Base-by-base conservation (phyloP, 768 basidiomycete genomes). In the Tulasnella sp. region DNA sequence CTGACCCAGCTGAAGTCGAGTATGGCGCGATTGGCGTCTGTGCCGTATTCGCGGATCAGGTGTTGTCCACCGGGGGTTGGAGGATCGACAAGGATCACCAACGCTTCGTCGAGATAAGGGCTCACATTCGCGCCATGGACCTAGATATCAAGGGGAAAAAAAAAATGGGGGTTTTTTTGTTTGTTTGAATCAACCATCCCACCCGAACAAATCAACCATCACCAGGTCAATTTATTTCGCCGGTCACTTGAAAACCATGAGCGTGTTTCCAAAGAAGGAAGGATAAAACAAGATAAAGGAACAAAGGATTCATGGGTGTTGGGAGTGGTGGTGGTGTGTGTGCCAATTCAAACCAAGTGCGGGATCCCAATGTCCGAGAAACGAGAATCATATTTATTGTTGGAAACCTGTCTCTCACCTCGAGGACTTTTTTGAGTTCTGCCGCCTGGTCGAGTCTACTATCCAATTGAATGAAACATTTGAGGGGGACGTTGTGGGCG, bases 1-100 rank as follows among this genome's bases (percentile, higher is more conserved):
- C 49, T 49, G n/a, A 59, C 57, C 57, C 57, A 59, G 21, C 49
- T 42, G 43, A 59, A 59, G 31, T 59, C 57, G 29, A 59, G 31
- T 49, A 59, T 59, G 42, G 57, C 57, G 21, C 57, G 45, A 25
- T 24, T 9, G 10, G 45, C 25, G 24, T 59, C 57, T 12, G 21
- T 25, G 0, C 27, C 57, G 31, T 49, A 59, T n/a, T 49, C 57
- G 2, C 29, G 49, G 34, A 59, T 49, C 25, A 59, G 31, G 22
- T 38, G 46, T 51, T 59, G 46, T 5, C 46, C 46, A 31, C 57
- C 57, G 21, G 57, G 3, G 2, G 57, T 59, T 21, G 57, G 48
- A 25, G 57, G 57, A 42, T 59, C 57, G 31, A 59, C 57, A 22
- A 59, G 46, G 31, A 59, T 59, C 2, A 59, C 57, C 2, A 59